Base-by-base conservation (phyloP, 31 red algal genomes). In the Porphyra umbilicalis region DNA sequence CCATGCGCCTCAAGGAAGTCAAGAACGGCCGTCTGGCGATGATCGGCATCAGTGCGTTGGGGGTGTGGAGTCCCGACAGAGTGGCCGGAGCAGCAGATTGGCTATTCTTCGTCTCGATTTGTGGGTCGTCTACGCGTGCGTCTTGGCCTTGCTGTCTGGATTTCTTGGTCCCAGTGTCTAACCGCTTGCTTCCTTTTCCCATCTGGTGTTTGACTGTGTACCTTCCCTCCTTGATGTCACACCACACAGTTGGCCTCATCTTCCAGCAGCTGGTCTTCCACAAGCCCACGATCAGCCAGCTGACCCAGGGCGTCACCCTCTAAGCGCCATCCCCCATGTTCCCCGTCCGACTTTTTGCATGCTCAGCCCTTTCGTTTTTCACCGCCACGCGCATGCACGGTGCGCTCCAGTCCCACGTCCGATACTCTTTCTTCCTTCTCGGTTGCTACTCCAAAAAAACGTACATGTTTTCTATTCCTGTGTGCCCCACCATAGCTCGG, bases 21-120 rank as follows among this genome's bases (percentile, higher is more conserved):
- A 94, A 94, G 88, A 96, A 99, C 83, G 94, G 94, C 10, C 84
- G 97, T 32, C 82, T 97, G 79, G 97, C 97, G 33, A 99, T 99
- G 97, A 82, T 99, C 78, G 97, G 57, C 57, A 71, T 71, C 57
- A 71, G 57, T 71, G 30, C 57, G 57, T 71, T 71, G 2, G 7
- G 25, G 75, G 32, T 85, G 77, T n/a, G n/a, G n/a, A n/a, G n/a
- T n/a, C n/a, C n/a, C n/a, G n/a, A n/a, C n/a, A n/a, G n/a, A n/a
- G n/a, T n/a, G n/a, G n/a, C n/a, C n/a, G n/a, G n/a, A n/a, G n/a
- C n/a, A n/a, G n/a, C n/a, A n/a, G n/a, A n/a, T n/a, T n/a, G n/a
- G n/a, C n/a, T n/a, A n/a, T n/a, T n/a, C n/a, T n/a, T n/a, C n/a
- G n/a, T n/a, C n/a, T n/a, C n/a, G n/a, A n/a, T n/a, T n/a, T n/a